These are phyloP conservation scores for Raphidocelis subcapitata DNA, from an alignment of 139 green algal species.

Conservation along the genomic window DNA sequence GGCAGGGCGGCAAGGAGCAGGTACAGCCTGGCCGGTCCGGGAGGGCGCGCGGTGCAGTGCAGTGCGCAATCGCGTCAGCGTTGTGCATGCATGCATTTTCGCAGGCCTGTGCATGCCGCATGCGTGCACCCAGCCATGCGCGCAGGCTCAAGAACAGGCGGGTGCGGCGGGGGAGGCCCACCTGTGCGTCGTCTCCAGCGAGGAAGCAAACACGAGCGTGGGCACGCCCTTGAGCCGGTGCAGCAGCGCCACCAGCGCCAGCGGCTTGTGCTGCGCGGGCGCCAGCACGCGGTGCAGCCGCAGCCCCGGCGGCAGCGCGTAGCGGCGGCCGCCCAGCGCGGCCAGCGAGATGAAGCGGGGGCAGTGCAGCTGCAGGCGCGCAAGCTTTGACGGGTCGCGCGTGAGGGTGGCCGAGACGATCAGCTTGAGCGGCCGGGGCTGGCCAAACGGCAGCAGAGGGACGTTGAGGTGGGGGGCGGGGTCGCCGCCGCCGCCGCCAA, in stretches of 20 bases:
- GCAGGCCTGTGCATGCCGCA: too few relatives aligned
- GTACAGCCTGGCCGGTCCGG: constrained; percentile 57
- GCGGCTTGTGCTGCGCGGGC: constrained; percentile 64
- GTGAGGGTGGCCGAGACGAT: constrained; percentile 91
- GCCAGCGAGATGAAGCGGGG: constrained; percentile 73
- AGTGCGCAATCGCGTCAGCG: too few relatives aligned
- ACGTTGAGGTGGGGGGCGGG: background rate
- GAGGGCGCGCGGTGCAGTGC: too few relatives aligned
- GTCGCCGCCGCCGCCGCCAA: background rate
- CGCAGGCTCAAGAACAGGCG: too few relatives aligned
- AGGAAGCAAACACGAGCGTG: constrained; percentile 85
- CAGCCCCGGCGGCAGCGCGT: constrained; percentile 71
- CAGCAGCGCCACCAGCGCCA: constrained; percentile 71
- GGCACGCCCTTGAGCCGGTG: constrained; percentile 38
- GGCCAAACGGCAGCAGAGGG: constrained; percentile 3
- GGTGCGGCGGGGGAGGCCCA: too few relatives aligned
- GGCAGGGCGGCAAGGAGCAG: constrained; percentile 52
- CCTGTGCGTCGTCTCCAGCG: constrained; percentile 76
- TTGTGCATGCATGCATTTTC: too few relatives aligned
- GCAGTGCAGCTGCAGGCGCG: constrained; percentile 67
- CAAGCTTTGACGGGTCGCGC: constrained; percentile 84
- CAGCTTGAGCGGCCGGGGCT: constrained; percentile 75
- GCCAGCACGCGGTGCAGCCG: constrained; percentile 76
- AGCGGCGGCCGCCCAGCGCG: constrained; percentile 37
- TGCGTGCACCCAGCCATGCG: too few relatives aligned